Percentiles rank a stretch among this genome's conserved stretches.
Conservation (phyloP, 139 green algal genomes). For the Coelastrella sp. region DNA sequence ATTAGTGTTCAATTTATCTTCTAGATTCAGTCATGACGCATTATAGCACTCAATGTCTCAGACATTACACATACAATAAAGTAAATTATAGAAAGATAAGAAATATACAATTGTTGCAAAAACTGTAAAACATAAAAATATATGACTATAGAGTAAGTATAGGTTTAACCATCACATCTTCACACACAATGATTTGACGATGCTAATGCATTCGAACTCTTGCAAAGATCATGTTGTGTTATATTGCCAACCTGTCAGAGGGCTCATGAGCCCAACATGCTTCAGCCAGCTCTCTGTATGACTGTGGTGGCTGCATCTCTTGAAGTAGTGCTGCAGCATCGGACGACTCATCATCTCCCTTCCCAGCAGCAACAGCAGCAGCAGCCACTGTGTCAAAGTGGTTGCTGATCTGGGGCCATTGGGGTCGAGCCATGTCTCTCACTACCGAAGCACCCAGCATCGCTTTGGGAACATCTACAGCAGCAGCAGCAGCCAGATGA, state of each 20-base stretch:
- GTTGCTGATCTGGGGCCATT: slow-evolving; percentile 1
- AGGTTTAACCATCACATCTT: too few species aligned
- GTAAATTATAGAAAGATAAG: too few species aligned
- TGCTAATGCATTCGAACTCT: too few species aligned
- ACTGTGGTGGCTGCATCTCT: neutral
- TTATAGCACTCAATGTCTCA: too few species aligned
- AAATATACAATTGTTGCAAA: too few species aligned
- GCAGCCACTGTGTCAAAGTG: neutral
- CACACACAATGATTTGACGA: too few species aligned
- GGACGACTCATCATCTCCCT: neutral
- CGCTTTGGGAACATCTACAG: slow-evolving; percentile 14
- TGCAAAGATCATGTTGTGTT: neutral
- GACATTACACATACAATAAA: too few species aligned
- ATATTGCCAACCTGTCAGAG: slow-evolving; percentile 2
- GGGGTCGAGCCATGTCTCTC: neutral
- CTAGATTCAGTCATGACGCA: too few species aligned
- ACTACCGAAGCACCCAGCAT: neutral
- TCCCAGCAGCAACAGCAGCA: neutral
- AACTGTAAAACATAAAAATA: too few species aligned
- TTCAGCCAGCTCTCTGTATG: slow-evolving; percentile 2
- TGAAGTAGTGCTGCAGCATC: neutral
- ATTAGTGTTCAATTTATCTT: too few species aligned
- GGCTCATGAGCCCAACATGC: slow-evolving; percentile 41
- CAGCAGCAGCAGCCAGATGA: too few species aligned
- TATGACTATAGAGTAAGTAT: too few species aligned